These are phyloP conservation scores for Venturia oleaginea DNA, from an alignment of 2,329 filamentous ascomycete species.

Conservation along the genomic window DNA sequence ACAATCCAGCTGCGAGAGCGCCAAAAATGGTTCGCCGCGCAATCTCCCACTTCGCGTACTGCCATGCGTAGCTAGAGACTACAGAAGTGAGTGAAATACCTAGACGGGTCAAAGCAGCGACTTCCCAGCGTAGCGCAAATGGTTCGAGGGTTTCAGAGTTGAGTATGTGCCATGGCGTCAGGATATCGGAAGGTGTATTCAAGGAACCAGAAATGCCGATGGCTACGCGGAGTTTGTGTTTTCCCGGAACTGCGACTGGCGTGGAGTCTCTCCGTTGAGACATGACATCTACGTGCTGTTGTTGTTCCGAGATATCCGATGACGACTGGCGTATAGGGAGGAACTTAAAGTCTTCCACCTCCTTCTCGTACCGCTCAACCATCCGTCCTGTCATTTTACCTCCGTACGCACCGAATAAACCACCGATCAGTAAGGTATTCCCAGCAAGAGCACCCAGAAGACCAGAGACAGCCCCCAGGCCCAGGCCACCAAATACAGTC, in stretches of 20 bases:
- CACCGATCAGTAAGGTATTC: slow-evolving; percentile 13
- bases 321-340: neutral
- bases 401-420: slow-evolving; percentile 15
- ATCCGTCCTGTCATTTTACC: slow-evolving; percentile 15
- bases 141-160: slow-evolving; percentile 10
- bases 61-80: slow-evolving; percentile 10
- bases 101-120: slow-evolving; percentile 12
- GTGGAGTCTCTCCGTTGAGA: neutral
- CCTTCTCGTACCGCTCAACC: slow-evolving; percentile 14
- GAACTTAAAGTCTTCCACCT: slow-evolving; percentile 14
- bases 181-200: neutral
- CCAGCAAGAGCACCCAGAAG: slow-evolving; percentile 14
- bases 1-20: slow-evolving; percentile 15
- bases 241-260: slow-evolving; percentile 14
- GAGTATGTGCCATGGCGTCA: slow-evolving; percentile 9
- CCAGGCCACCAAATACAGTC: slow-evolving; percentile 13
- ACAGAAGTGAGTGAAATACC: slow-evolving; percentile 10
- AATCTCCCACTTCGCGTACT: slow-evolving; percentile 11
- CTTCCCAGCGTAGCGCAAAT: slow-evolving; percentile 14
- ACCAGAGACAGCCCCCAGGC: slow-evolving; percentile 13
- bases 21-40: slow-evolving; percentile 16
- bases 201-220: slow-evolving; percentile 14
- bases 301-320: neutral
- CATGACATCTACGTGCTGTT: neutral
- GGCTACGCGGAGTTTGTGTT: slow-evolving; percentile 18